phyloP scores from a whole-genome alignment of 2,329 filamentous ascomycete genomes.

The Colletotrichum musae region DNA sequence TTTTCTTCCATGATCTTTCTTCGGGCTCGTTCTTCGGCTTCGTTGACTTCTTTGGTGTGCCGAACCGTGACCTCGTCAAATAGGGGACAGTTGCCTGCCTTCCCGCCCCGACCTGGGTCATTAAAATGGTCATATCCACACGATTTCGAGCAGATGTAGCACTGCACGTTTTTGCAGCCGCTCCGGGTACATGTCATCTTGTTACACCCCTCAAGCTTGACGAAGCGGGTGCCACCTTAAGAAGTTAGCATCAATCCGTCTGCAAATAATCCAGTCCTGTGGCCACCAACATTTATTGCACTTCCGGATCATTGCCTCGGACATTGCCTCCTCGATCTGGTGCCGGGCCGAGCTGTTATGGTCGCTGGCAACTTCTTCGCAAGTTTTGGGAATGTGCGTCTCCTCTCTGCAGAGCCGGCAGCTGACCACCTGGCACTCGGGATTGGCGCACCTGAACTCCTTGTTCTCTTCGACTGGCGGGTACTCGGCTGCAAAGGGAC shows the following conservation, averaged over 20 bases:
- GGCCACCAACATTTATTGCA: constrained; percentile 74
- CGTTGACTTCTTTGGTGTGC: constrained; percentile 74
- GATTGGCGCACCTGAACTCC: constrained; percentile 81
- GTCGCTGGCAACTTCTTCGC: constrained; percentile 75
- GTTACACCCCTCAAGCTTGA: constrained; percentile 87
- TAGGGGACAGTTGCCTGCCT: constrained; percentile 73
- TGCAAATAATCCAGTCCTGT: not conserved
- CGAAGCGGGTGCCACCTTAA: constrained; percentile 77
- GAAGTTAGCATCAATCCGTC: constrained; percentile 30
- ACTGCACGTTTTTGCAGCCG: constrained; percentile 68
- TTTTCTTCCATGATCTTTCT: constrained; percentile 70
- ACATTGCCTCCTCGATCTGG: constrained; percentile 87
- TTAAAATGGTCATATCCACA: constrained; percentile 81
- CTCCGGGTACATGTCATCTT: constrained; percentile 81
- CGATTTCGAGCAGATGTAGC: constrained; percentile 80
- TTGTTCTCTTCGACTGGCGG: constrained; percentile 76
- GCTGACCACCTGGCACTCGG: constrained; percentile 73
- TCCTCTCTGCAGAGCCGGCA: constrained; percentile 78
- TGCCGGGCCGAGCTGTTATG: constrained; percentile 74
- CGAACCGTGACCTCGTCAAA: constrained; percentile 74
- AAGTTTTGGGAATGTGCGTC: constrained; percentile 81
- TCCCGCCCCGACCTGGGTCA: constrained; percentile 62
- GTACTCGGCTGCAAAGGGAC: constrained; percentile 83
- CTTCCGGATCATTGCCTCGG: constrained; percentile 79
- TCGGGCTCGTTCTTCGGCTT: constrained; percentile 72